Evolutionary conservation across 2,329 filamentous ascomycete species (phyloP), one percentile per base, ranked within the genome.

Genomic region (Cordyceps cicadae): DNA sequence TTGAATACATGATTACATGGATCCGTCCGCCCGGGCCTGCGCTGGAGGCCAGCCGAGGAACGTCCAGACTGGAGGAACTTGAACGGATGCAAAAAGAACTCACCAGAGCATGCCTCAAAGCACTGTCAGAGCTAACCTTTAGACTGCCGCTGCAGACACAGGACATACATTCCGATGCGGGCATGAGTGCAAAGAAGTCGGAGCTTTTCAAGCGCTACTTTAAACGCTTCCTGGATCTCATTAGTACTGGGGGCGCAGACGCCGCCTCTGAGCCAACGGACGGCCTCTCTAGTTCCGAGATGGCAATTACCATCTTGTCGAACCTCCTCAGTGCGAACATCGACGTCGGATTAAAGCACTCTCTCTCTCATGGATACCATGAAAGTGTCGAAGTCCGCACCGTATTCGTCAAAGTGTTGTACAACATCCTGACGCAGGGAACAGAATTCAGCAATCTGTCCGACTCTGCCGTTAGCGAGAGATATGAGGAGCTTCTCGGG

Each of bases 171-270:
- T 84, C 79, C 14, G 86, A 89, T 71, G 85, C 83, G 1, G 83
- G 85, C 50, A 85, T 83, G 58, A 87, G 84, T 64, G 86, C 88
- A 70, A 77, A 86, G 57, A 88, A 88, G 68, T 86, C 84, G 0
- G 83, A 88, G 66, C 85, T 88, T 81, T 89, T 89, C 67, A 84
- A 87, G 63, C 84, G 81, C 7, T 89, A 89, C 69, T 88, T 89
- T 72, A 88, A 87, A 63, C 78, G 85, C 8, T 88, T 89, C 67
- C 74, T 89, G 21, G 87, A 84, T 0, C 74, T 89, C 5, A 75
- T 89, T 32, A 86, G 86, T 63, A 77, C 83, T 54, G 84, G 87
- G 59, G 71, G 78, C 0, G 66, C 74, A 1, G 79, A 81, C 5
- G 67, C 73, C 43, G 69, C 71, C n/a, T 74, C 75, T 57, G 71